A percentile compares a stretch with the other conserved stretches of the same genome.
Conservation (phyloP, 768 basidiomycete species). For the Leccinum barrowsii region DNA sequence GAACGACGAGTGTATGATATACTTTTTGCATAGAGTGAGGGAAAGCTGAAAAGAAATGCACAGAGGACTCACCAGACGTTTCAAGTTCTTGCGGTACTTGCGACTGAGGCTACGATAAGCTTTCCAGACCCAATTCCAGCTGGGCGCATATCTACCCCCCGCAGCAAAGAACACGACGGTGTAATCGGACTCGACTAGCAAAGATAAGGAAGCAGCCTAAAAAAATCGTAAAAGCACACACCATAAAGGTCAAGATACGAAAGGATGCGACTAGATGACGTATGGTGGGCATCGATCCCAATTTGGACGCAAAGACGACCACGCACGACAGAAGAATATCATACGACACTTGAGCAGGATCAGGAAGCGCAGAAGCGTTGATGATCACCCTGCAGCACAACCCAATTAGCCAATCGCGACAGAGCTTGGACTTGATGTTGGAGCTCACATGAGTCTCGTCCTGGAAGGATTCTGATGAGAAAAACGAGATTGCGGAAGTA, state of each 20-base stretch:
- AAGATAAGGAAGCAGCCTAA: not conserved
- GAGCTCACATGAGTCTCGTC: slow-evolving; percentile 79
- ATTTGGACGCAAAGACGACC: slow-evolving; percentile 10
- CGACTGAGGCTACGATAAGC: slow-evolving; percentile 76
- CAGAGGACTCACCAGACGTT: slow-evolving; percentile 58
- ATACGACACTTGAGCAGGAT: slow-evolving; percentile 72
- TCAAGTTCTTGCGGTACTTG: slow-evolving; percentile 87
- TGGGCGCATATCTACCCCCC: slow-evolving; percentile 67
- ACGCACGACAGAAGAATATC: slow-evolving; percentile 72
- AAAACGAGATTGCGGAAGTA: slow-evolving; percentile 6
- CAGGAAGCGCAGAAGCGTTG: slow-evolving; percentile 79
- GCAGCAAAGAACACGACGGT: slow-evolving; percentile 86
- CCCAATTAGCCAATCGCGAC: slow-evolving; percentile 7
- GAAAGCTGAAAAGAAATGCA: not conserved
- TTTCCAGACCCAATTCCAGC: slow-evolving; percentile 92
- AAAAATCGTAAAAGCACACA: slow-evolving; percentile 28
- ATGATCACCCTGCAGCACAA: slow-evolving; percentile 65
- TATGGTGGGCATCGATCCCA: slow-evolving; percentile 3
- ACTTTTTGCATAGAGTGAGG: slow-evolving; percentile 41
- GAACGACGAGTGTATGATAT: slow-evolving; percentile 83
- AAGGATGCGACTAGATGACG: slow-evolving; percentile 57
- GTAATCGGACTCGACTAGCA: slow-evolving; percentile 81
- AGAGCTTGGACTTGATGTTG: not conserved
- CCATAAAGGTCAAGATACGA: slow-evolving; percentile 80
- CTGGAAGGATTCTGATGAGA: slow-evolving; percentile 37